Base-by-base conservation (phyloP, 208 protist species). In the Acanthamoeba triangularis region DNA sequence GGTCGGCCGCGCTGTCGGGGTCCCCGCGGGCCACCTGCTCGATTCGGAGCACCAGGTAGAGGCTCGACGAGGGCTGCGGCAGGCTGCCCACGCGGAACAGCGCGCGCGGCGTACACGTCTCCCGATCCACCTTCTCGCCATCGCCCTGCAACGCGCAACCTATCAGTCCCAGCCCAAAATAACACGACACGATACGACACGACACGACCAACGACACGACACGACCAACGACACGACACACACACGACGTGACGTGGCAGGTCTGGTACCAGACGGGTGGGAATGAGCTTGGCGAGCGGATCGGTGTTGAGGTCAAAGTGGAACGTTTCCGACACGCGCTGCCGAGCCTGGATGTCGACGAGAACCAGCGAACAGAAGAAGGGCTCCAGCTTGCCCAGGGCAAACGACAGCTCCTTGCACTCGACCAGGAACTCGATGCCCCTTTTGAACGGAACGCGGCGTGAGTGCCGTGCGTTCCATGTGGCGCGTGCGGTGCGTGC, bases 221-320 rank as follows among this genome's bases (percentile, higher is more conserved):
- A 56, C 80, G n/a, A 56, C 10, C n/a, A n/a, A 25, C 23, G n/a
- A 88, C 25, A 88, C 20, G 28, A 78, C 11, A 41, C 11, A 35
- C 11, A 88, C 14, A 56, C 16, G n/a, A 33, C 37, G 37, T 41
- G 37, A 41, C 37, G 37, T 41, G 37, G 3, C 13, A 0, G 2
- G 5, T 0, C 44, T 1, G 13, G 28, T 72, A 69, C 49, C 33
- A 69, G 30, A 13, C 84, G 49, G 47, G 6, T 6, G n/a, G 90
- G 90, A 11, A 82, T 80, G 47, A 94, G 37, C 52, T 52, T 63
- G 49, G 78, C n/a, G 20, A 94, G 37, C 49, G n/a, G 4, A 2
- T 94, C 90, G 52, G 18, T 61, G 65, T 94, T 94, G 47, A 94
- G 90, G 63, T 94, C 90, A 33, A 94, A 94, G 52, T 94, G 69